A percentile compares a stretch with the other conserved stretches of the same genome.
phyloP scores from a whole-genome alignment of 495 filamentous ascomycete genomes.

The Aspergillus egyptiacus region DNA sequence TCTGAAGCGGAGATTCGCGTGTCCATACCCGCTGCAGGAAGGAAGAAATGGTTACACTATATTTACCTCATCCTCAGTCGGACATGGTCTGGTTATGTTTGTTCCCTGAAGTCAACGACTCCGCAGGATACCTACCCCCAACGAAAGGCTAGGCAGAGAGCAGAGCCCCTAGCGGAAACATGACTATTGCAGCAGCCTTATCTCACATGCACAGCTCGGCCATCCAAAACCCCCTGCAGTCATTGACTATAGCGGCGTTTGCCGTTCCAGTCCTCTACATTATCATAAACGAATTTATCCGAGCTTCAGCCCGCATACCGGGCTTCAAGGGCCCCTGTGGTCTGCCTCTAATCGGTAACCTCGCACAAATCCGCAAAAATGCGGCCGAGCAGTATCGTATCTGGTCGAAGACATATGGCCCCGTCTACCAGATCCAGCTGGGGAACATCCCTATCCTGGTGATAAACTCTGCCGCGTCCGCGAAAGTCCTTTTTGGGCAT shows the following conservation, averaged over 20 bases:
- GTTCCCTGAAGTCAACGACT: not conserved
- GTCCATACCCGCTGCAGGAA: not conserved
- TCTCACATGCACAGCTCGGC: slow-evolving; percentile 21
- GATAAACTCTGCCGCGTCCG: slow-evolving; percentile 52
- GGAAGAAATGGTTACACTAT: not conserved
- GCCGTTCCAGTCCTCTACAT: slow-evolving; percentile 40
- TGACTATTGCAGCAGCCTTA: slow-evolving; percentile 29
- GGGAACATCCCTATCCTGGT: slow-evolving; percentile 58
- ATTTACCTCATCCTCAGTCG: not conserved
- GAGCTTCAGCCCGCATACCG: slow-evolving; percentile 42
- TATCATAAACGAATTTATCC: slow-evolving; percentile 48
- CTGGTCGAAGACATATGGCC: slow-evolving; percentile 53
- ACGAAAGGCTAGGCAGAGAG: not conserved
- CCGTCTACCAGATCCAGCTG: slow-evolving; percentile 59
- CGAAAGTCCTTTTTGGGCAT: slow-evolving; percentile 52
- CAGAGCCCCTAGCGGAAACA: slow-evolving; percentile 7
- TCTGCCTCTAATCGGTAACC: slow-evolving; percentile 56
- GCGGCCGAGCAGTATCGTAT: slow-evolving; percentile 55
- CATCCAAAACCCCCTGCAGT: slow-evolving; percentile 25
- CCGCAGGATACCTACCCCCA: not conserved
- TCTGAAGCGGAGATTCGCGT: slow-evolving; percentile 2
- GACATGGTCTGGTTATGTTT: not conserved
- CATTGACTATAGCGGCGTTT: slow-evolving; percentile 21
- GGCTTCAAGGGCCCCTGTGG: slow-evolving; percentile 51
- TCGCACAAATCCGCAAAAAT: slow-evolving; percentile 53